phyloP scores from a whole-genome alignment of 179 eudicot species.

The Silene vulgaris region DNA sequence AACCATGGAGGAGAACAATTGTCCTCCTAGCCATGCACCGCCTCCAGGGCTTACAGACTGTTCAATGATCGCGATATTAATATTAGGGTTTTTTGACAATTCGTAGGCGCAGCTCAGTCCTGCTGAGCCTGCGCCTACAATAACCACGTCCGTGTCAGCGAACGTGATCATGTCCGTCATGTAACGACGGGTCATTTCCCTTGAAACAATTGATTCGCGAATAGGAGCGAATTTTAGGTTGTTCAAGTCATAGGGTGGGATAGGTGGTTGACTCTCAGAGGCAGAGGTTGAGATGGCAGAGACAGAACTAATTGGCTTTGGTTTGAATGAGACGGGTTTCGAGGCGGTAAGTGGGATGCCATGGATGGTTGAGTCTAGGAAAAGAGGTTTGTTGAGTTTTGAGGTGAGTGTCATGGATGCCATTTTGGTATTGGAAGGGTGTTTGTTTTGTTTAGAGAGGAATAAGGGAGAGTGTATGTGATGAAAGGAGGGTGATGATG shows the following conservation, averaged over 20 bases:
- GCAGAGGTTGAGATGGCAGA: constrained; percentile 12
- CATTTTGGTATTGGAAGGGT: constrained; percentile 7
- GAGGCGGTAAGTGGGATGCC: constrained; percentile 27
- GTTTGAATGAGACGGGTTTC: constrained; percentile 19
- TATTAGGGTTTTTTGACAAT: constrained; percentile 67
- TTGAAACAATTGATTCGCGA: constrained; percentile 75
- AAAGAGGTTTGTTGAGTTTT: constrained; percentile 28
- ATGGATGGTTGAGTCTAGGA: constrained; percentile 28
- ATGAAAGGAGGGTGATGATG: not conserved
- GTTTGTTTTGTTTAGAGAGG: not conserved
- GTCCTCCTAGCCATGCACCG: constrained; percentile 97
- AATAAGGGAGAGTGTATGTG: not conserved
- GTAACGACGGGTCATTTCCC: constrained; percentile 90
- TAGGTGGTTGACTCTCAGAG: constrained; percentile 24
- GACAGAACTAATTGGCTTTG: constrained; percentile 15
- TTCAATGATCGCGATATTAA: constrained; percentile 72
- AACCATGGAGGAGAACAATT: constrained; percentile 85
- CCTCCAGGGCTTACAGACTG: constrained; percentile 94
- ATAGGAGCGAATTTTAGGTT: constrained; percentile 62
- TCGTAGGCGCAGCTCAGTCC: constrained; percentile 87
- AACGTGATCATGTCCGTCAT: constrained; percentile 85
- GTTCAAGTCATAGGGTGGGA: constrained; percentile 49
- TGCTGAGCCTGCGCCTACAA: constrained; percentile 90
- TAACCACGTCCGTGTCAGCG: constrained; percentile 82
- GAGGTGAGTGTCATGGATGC: constrained; percentile 30